A percentile compares a stretch with the other conserved stretches of the same genome.
Conservation (phyloP, 2,329 filamentous ascomycete species). For the Diaporthe nobilis region DNA sequence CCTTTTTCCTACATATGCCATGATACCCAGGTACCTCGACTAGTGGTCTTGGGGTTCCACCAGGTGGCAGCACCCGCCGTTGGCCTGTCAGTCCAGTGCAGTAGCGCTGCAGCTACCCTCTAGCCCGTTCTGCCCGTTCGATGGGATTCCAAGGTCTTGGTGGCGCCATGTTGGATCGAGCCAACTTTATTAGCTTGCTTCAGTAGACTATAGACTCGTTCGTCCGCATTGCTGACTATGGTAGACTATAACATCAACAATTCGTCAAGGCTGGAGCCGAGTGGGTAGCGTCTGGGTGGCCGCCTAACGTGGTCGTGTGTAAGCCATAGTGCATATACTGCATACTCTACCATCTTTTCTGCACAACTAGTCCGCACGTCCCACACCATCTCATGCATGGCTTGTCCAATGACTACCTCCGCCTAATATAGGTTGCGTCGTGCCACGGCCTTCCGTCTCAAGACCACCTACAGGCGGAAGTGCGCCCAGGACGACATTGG, state of each 20-base stretch:
- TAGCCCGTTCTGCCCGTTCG: not conserved
- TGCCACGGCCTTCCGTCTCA: slow-evolving; percentile 2
- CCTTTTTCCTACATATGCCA: not conserved
- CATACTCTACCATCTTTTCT: not conserved
- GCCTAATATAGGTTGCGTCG: not conserved
- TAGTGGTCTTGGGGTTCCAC: slow-evolving; percentile 6
- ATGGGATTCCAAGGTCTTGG: slow-evolving; percentile 25
- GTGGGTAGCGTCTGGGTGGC: slow-evolving; percentile 2
- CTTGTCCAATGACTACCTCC: not conserved
- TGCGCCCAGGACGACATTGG: not conserved
- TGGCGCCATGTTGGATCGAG: slow-evolving; percentile 25
- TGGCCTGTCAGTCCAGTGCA: slow-evolving; percentile 26
- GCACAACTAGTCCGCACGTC: slow-evolving; percentile 20
- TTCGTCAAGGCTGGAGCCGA: slow-evolving; percentile 2
- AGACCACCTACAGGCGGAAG: not conserved
- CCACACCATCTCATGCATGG: slow-evolving; percentile 20
- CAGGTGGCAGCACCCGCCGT: slow-evolving; percentile 28
- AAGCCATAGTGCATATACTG: slow-evolving; percentile 11
- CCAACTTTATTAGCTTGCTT: slow-evolving; percentile 13
- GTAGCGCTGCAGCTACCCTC: slow-evolving; percentile 26
- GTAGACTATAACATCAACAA: not conserved
- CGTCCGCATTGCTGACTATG: slow-evolving; percentile 14
- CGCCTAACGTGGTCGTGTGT: not conserved
- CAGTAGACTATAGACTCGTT: slow-evolving; percentile 18
- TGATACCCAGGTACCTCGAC: slow-evolving; percentile 1